Evolutionary conservation across 768 basidiomycete genomes (phyloP).

Genomic region (Porphyrellus cyaneotinctus): DNA sequence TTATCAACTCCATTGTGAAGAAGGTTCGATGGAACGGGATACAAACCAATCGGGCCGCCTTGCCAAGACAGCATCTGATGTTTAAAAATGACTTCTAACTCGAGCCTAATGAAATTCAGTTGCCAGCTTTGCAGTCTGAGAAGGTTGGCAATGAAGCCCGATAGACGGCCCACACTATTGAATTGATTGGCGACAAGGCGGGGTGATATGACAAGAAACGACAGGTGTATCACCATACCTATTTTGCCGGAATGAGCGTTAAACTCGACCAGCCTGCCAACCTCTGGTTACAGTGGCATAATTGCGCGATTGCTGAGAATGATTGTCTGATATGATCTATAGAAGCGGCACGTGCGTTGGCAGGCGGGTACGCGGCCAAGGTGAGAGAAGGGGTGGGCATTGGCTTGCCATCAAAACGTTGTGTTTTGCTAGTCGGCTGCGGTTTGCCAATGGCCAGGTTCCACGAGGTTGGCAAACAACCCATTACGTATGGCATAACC

Average conservation of each 20-base stretch:
- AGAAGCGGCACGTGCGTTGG: constrained; percentile 1
- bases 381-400: not conserved
- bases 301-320: not conserved
- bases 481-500: constrained; percentile 2
- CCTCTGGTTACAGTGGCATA: not conserved
- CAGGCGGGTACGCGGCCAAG: not conserved
- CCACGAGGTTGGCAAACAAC: constrained; percentile 12
- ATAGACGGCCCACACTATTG: too few species aligned
- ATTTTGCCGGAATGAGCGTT: not conserved
- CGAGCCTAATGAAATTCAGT: too few species aligned
- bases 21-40: too few species aligned
- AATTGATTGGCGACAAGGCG: too few species aligned
- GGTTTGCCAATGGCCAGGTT: constrained; percentile 15
- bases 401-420: constrained; percentile 9
- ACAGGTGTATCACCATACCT: not conserved
- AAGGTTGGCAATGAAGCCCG: constrained; percentile 2
- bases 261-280: constrained; percentile 8
- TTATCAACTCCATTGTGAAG: constrained; percentile 2
- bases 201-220: not conserved
- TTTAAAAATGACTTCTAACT: too few species aligned
- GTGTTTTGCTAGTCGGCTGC: not conserved
- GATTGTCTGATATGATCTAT: not conserved
- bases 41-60: not conserved
- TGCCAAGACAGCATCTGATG: too few species aligned
- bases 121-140: not conserved